These are phyloP conservation scores for Aphanomyces invadans DNA, from an alignment of 352 stramenopile species.

Conservation along the genomic window DNA sequence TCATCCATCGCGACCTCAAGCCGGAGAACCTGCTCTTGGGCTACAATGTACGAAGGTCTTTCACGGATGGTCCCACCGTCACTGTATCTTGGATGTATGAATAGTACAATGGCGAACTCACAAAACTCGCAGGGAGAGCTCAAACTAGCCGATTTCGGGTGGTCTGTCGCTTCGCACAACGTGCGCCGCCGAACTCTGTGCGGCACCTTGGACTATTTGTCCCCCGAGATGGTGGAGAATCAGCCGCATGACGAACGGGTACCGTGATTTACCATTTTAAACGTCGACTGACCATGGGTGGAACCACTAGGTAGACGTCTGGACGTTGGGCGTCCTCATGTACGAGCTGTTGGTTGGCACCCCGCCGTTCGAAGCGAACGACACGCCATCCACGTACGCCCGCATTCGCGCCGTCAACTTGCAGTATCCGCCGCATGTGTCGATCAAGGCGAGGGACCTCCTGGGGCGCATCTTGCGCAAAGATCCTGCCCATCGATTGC, in stretches of 20 bases:
- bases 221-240: slow-evolving; percentile 99
- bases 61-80: too few relatives aligned
- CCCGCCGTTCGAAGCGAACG: slow-evolving; percentile 97
- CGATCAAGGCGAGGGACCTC: slow-evolving; percentile 88
- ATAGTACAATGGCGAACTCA: not conserved
- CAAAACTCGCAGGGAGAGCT: slow-evolving; percentile 73
- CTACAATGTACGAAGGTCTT: slow-evolving; percentile 44
- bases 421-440: slow-evolving; percentile 90
- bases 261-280: slow-evolving; percentile 24
- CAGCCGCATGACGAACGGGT: slow-evolving; percentile 93
- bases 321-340: slow-evolving; percentile 97
- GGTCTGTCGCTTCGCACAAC: slow-evolving; percentile 96
- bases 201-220: slow-evolving; percentile 98
- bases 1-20: slow-evolving; percentile 99
- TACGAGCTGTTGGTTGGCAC: slow-evolving; percentile 97
- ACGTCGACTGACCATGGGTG: slow-evolving; percentile 50
- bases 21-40: slow-evolving; percentile 98
- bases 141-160: slow-evolving; percentile 99
- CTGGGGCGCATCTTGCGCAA: slow-evolving; percentile 93
- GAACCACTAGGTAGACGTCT: slow-evolving; percentile 95
- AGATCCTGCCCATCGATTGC: slow-evolving; percentile 90
- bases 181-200: slow-evolving; percentile 95
- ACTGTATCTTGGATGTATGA: not conserved
- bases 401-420: slow-evolving; percentile 95
- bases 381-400: slow-evolving; percentile 92